Evolutionary conservation across 2,329 filamentous ascomycete species (phyloP).

Genomic region (Pseudogymnoascus sp.): DNA sequence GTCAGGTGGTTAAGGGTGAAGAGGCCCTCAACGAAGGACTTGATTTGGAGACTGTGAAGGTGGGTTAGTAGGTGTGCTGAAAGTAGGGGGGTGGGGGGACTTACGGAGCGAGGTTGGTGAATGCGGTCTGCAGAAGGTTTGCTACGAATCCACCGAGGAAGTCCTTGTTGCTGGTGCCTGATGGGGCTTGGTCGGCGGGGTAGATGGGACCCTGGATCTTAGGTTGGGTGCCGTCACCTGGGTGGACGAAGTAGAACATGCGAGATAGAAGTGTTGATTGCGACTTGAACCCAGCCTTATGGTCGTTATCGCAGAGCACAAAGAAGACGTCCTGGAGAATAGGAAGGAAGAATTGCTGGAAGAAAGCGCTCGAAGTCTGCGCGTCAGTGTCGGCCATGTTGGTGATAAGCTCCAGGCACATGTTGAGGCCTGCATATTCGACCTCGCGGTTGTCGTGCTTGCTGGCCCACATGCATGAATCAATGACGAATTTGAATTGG

Average conservation of each 20-base stretch:
- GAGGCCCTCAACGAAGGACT: conserved; percentile 80
- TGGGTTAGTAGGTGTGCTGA: conserved; percentile 32
- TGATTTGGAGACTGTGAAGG: conserved; percentile 67
- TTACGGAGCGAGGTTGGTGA: conserved; percentile 86
- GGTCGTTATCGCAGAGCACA: conserved; percentile 92
- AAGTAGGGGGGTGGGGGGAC: conserved; percentile 33
- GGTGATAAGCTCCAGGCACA: conserved; percentile 95
- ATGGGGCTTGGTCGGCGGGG: conserved; percentile 70
- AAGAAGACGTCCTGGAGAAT: conserved; percentile 98
- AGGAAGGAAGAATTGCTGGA: conserved; percentile 93
- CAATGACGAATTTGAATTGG: conserved; percentile 99
- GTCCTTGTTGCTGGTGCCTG: conserved; percentile 81
- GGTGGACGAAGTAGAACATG: conserved; percentile 93
- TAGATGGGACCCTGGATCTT: conserved; percentile 95
- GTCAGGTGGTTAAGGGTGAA: conserved; percentile 85
- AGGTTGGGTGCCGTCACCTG: conserved; percentile 58
- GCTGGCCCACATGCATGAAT: conserved; percentile 99
- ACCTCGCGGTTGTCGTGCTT: conserved; percentile 99
- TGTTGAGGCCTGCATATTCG: conserved; percentile 90
- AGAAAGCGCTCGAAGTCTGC: conserved; percentile 86
- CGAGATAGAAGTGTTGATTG: conserved; percentile 89
- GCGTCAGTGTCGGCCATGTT: conserved; percentile 92
- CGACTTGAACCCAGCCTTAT: conserved; percentile 98
- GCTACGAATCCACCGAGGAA: conserved; percentile 86
- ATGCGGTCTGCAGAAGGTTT: conserved; percentile 78